Conservation (phyloP, 2,329 filamentous ascomycete genomes). For the Ophiognomonia clavigignenti-juglandacearum region DNA sequence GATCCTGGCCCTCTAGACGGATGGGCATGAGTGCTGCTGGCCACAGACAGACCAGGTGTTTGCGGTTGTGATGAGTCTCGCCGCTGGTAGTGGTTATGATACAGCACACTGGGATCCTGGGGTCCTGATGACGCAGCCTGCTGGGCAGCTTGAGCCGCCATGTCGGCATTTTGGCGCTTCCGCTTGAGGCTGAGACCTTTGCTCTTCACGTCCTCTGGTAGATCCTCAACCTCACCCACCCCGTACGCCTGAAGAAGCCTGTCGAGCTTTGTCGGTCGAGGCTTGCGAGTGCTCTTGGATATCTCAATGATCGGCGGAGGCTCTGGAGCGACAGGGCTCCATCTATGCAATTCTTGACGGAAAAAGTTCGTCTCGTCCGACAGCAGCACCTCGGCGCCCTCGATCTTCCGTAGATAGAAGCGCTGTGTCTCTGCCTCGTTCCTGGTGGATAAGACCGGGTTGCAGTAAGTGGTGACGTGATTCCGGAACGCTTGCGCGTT, state of each 20-base stretch:
- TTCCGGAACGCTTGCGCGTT: constrained; percentile 80
- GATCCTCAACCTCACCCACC: constrained; percentile 83
- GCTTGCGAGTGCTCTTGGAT: constrained; percentile 90
- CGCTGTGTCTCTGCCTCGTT: constrained; percentile 86
- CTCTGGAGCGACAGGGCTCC: constrained; percentile 82
- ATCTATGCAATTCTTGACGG: constrained; percentile 90
- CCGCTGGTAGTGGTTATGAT: constrained; percentile 29
- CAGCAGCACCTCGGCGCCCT: constrained; percentile 90
- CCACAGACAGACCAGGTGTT: constrained; percentile 29
- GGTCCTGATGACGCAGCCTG: constrained; percentile 16
- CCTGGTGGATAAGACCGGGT: constrained; percentile 72
- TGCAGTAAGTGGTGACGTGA: constrained; percentile 76
- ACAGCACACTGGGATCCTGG: constrained; percentile 27
- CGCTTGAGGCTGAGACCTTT: constrained; percentile 72
- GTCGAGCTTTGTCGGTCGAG: constrained; percentile 92
- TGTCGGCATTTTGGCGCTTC: constrained; percentile 60
- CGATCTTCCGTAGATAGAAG: constrained; percentile 95
- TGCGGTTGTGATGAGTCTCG: constrained; percentile 30
- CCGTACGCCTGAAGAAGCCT: constrained; percentile 88
- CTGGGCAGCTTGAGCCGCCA: constrained; percentile 31
- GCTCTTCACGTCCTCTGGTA: constrained; percentile 76
- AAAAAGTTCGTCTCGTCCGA: constrained; percentile 97
- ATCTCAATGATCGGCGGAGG: constrained; percentile 81
- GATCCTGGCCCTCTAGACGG: constrained; percentile 29
- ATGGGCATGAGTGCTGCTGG: constrained; percentile 28